These are phyloP conservation scores for Nemania sp. DNA, from an alignment of 2,329 filamentous ascomycete species.

Conservation along the genomic window DNA sequence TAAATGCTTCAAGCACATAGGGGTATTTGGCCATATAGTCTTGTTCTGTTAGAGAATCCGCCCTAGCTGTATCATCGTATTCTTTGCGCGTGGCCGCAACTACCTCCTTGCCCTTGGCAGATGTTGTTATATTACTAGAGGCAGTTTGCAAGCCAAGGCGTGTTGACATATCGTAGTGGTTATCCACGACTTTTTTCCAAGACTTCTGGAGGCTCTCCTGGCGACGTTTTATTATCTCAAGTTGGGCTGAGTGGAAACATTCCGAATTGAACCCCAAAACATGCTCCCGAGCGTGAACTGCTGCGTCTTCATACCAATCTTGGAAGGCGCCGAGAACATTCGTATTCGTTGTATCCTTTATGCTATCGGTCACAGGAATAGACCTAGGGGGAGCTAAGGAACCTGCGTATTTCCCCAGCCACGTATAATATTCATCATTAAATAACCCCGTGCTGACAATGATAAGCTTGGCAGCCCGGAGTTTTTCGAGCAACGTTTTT, in stretches of 20 bases:
- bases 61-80: conserved; percentile 16
- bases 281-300: conserved; percentile 31
- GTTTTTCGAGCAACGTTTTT: conserved; percentile 7
- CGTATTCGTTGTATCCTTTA: conserved; percentile 21
- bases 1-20: conserved; percentile 54
- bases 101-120: conserved; percentile 2
- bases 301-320: conserved; percentile 45
- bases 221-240: conserved; percentile 25
- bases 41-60: neutral
- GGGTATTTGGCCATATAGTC: conserved; percentile 31
- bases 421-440: conserved; percentile 35
- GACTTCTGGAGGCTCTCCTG: conserved; percentile 17
- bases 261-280: conserved; percentile 26
- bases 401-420: conserved; percentile 40
- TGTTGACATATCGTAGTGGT: conserved; percentile 31
- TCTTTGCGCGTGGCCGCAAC: conserved; percentile 5
- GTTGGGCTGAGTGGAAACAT: conserved; percentile 18
- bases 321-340: conserved; percentile 39
- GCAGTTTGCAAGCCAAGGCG: conserved; percentile 28
- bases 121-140: conserved; percentile 8
- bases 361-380: conserved; percentile 19
- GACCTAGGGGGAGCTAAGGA: conserved; percentile 29
- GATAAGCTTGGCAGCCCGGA: conserved; percentile 55
- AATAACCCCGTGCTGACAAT: conserved; percentile 52
- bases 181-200: conserved; percentile 22